A percentile compares a stretch with the other conserved stretches of the same genome.
Evolutionary conservation across 2,329 filamentous ascomycete genomes (phyloP).

Genomic region (Gremmenia infestans): DNA sequence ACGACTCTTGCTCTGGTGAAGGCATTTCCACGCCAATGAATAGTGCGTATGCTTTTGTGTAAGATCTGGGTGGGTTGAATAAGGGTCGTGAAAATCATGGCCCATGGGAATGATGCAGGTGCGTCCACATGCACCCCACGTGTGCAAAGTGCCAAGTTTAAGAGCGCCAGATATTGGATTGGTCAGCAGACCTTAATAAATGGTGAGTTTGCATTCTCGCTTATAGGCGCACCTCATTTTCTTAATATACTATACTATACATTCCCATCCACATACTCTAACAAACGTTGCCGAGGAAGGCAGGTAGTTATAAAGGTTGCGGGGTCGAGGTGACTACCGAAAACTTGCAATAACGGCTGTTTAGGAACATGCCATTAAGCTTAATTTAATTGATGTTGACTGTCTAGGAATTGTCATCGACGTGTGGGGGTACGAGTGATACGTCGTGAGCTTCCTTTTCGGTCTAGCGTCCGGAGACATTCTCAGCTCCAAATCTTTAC

Average conservation of each 20-base stretch:
- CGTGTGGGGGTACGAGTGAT: background rate
- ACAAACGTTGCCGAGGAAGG: background rate
- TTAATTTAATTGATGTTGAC: background rate
- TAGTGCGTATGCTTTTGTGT: background rate
- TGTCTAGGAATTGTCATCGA: background rate
- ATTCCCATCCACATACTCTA: background rate
- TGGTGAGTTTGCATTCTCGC: no score
- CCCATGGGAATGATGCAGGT: no score
- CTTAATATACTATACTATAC: no score
- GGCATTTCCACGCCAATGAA: background rate
- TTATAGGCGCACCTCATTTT: no score
- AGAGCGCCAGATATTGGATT: no score
- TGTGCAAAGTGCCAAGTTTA: no score
- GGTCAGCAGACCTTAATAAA: no score
- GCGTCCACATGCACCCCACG: no score
- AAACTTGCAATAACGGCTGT: background rate
- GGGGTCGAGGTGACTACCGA: background rate
- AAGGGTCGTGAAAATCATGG: no score
- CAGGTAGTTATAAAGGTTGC: background rate
- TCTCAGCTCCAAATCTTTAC: background rate
- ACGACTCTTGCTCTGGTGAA: background rate
- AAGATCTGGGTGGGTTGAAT: background rate
- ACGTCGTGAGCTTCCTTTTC: background rate
- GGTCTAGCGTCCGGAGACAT: background rate
- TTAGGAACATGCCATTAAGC: background rate